Conservation (phyloP, 2,329 filamentous ascomycete species). For the Alternaria sp. region DNA sequence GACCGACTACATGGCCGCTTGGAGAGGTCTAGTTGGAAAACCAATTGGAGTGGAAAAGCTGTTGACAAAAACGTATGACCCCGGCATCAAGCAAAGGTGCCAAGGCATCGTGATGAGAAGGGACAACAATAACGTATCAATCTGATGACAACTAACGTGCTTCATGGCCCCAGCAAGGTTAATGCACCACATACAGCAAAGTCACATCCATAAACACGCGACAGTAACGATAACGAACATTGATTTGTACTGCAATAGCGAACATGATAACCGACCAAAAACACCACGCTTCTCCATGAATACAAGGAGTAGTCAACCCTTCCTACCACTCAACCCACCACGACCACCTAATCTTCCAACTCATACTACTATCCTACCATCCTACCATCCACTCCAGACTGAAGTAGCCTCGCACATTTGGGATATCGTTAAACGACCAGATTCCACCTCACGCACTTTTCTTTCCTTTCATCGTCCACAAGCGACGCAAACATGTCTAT, state of each 20-base stretch:
- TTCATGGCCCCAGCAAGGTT: background rate
- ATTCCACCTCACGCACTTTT: constrained; percentile 7
- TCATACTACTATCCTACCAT: background rate
- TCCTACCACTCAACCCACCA: background rate
- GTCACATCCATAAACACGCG: background rate
- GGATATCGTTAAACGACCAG: constrained; percentile 13
- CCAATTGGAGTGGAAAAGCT: background rate
- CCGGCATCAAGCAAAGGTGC: background rate
- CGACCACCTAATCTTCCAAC: background rate
- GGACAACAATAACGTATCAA: background rate
- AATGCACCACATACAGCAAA: background rate
- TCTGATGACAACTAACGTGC: background rate
- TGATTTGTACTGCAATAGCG: background rate
- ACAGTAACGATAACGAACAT: background rate
- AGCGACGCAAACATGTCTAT: constrained; percentile 5
- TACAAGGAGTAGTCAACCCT: background rate
- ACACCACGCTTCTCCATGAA: background rate
- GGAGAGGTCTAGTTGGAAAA: no score
- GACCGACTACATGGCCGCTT: no score
- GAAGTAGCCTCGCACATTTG: background rate
- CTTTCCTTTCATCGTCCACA: background rate
- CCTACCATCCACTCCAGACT: background rate
- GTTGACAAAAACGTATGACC: background rate
- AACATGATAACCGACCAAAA: background rate
- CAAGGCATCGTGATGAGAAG: background rate